Base-by-base conservation (phyloP, 2,329 filamentous ascomycete species). In the Fusarium dlaminii region DNA sequence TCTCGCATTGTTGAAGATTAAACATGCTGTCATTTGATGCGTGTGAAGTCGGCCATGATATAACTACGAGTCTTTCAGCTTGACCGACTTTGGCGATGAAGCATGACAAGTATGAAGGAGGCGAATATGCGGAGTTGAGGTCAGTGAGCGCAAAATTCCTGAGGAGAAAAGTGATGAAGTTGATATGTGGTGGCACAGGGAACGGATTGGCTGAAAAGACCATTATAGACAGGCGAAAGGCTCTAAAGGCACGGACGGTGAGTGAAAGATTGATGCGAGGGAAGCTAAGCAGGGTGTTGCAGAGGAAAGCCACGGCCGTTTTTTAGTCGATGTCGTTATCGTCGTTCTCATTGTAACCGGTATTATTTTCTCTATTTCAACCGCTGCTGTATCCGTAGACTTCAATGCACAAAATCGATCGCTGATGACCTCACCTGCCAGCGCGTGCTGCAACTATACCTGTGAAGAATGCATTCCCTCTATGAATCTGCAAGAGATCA, bases 221-320 rank as follows among this genome's bases (percentile, higher is more conserved):
- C 56, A 74, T 68, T 64, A 61, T 72, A 52, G 48, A 57, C 36
- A 66, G 32, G 52, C 46, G 42, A 52, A 52, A 57, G 48, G 45
- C 52, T 49, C 46, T 39, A 49, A 29, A 58, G 30, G 55, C 40
- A 49, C 56, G 42, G 56, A 51, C 42, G 52, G 63, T 45, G 68
- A 57, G 66, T 46, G 63, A 68, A 68, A 56, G 62, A 55, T 66
- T 68, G 72, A 74, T 66, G 72, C 72, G 70, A 75, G 60, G 36
- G 64, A 75, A 75, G 60, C 66, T 70, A 70, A 43, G 60, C 42
- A 70, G 37, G 72, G 65, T 56, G 39, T 48, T 58, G 40, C 45
- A 36, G 34, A 37, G 45, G 63, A 64, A 68, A 72, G 68, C 68
- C 59, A 70, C 40, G 72, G 57, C 68, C 68, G n/a, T 66, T 66